A percentile compares a stretch with the other conserved stretches of the same genome.
Conservation (phyloP, 2,329 filamentous ascomycete genomes). For the Dothideomycetes sp. region DNA sequence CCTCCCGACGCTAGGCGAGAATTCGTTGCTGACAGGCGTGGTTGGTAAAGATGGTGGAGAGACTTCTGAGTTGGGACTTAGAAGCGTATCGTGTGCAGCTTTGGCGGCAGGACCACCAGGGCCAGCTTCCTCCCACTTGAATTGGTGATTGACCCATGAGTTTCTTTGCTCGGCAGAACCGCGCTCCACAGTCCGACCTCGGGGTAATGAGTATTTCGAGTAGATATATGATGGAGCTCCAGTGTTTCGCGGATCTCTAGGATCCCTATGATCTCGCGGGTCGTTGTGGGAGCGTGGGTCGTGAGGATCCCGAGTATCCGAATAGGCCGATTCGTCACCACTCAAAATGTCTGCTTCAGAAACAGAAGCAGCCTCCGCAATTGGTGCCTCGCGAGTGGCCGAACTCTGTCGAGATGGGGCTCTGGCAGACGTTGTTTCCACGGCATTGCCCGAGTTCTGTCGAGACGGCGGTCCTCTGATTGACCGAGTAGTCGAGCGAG, state of each 20-base stretch:
- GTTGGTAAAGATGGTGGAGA: background rate
- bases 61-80: slow-evolving; percentile 1
- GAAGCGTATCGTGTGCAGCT: slow-evolving; percentile 1
- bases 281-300: slow-evolving; percentile 33
- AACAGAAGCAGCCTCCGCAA: background rate
- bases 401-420: background rate
- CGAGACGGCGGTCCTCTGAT: slow-evolving; percentile 17
- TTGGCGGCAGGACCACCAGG: background rate
- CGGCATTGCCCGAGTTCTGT: slow-evolving; percentile 27
- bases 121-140: slow-evolving; percentile 45
- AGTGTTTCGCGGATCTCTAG: slow-evolving; percentile 34
- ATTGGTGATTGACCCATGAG: slow-evolving; percentile 34
- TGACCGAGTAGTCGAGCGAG: too few species aligned
- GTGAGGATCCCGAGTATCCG: background rate
- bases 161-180: slow-evolving; percentile 51
- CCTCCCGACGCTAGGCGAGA: slow-evolving; percentile 12
- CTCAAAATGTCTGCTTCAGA: slow-evolving; percentile 7
- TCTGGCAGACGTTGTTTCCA: background rate
- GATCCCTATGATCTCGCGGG: background rate
- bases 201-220: slow-evolving; percentile 71
- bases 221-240: slow-evolving; percentile 68
- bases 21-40: slow-evolving; percentile 2
- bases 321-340: slow-evolving; percentile 9
- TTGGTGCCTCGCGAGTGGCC: background rate
- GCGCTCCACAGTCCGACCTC: slow-evolving; percentile 68